Evolutionary conservation across 371 early-diverging fungal genomes (phyloP), one percentile per base, ranked within the genome.

Genomic region (Mortierella sp.): DNA sequence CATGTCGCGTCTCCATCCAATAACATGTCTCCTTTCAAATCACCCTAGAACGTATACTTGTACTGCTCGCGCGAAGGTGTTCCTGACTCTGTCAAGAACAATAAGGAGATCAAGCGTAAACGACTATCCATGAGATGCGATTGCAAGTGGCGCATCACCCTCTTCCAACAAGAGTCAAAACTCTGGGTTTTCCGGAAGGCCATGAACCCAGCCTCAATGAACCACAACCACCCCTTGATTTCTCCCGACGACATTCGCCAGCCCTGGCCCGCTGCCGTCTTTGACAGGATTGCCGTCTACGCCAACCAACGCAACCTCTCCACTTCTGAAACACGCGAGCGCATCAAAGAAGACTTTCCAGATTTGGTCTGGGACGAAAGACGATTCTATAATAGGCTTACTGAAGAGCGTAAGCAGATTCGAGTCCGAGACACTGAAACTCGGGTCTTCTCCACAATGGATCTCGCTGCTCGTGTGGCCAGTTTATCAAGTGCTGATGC

Each of bases 21-120:
- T 57, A 21, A 55, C 58, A 21, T 40, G 28, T 50, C 33, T 41
- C 33, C 47, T 13, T 52, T 52, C 21, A 16, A 21, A 38, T 36
- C 59, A 38, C 41, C 58, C 61, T 66, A 91, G 91, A 89, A 89
- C 63, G 88, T 91, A 6, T 91, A 91, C 63, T 78, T 91, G 21
- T 91, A 91, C 62, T 91, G 91, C 55, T 91, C 91, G 6, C 84
- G 91, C 60, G 91, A 91, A 80, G 91, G 91, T 28, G 79, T 89
- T n/a, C 87, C 90, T 3, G 91, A 91, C 63, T 88, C 88, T 5
- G 84, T 85, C 70, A 86, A 89, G 58, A 87, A 87, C 65, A 88
- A 88, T 40, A 89, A 89, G 84, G 73, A 83, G 16, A 86, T 85
- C 57, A 88, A 91, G 77, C 84, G 91, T 21, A 91, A 91, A 65